A percentile compares a stretch with the other conserved stretches of the same genome.
These are phyloP conservation scores for Candida schatavii DNA, from an alignment of 805 yeast species.

Conservation along the genomic window DNA sequence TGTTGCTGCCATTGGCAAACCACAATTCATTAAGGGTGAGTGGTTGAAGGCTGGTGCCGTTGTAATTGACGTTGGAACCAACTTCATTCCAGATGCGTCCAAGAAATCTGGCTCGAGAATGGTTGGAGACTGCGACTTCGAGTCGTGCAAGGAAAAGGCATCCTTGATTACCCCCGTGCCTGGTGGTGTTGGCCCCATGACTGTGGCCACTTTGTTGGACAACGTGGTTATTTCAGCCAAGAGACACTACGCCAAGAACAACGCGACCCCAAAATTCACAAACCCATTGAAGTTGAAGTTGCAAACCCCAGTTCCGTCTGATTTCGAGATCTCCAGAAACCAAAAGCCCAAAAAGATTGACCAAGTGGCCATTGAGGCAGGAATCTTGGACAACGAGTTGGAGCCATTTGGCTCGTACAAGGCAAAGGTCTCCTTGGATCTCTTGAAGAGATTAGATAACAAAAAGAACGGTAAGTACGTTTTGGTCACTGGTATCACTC, in stretches of 20 bases:
- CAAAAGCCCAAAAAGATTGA: constrained; percentile 71
- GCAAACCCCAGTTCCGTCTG: constrained; percentile 73
- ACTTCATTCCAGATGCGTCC: constrained; percentile 63
- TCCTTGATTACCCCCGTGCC: constrained; percentile 82
- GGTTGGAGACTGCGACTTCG: constrained; percentile 78
- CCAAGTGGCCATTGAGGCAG: constrained; percentile 67
- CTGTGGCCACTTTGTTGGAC: constrained; percentile 76
- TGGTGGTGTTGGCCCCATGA: constrained; percentile 93
- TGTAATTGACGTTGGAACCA: constrained; percentile 82
- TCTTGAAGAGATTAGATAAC: constrained; percentile 60
- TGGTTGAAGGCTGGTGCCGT: constrained; percentile 69
- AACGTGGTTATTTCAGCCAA: constrained; percentile 72
- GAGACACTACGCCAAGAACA: constrained; percentile 40
- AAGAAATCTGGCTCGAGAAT: constrained; percentile 68
- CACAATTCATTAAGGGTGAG: constrained; percentile 68
- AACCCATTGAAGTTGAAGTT: constrained; percentile 57
- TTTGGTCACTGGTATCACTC: constrained; percentile 80
- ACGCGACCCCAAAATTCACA: constrained; percentile 42
- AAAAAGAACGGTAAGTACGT: constrained; percentile 68
- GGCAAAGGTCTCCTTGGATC: constrained; percentile 68
- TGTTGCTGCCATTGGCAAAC: constrained; percentile 72
- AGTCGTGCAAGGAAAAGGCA: constrained; percentile 51
- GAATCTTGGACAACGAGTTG: constrained; percentile 62
- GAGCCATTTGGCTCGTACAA: constrained; percentile 75
- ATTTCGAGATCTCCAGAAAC: constrained; percentile 72